phyloP scores from a whole-genome alignment of 192 early-diverging fungal genomes.

The Coemansia sp. region DNA sequence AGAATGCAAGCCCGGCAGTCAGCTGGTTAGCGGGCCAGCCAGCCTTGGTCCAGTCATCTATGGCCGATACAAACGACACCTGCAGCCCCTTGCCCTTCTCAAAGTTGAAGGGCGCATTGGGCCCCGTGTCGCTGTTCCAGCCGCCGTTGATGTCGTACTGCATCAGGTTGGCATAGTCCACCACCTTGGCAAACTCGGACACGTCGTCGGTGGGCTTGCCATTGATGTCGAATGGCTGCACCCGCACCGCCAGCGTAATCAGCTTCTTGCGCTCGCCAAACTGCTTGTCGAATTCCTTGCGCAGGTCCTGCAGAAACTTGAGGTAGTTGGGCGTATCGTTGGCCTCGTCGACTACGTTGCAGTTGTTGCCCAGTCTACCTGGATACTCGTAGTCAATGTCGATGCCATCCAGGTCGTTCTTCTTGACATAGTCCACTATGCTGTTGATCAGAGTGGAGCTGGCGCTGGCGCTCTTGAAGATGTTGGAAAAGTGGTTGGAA shows the following conservation, averaged over 20 bases:
- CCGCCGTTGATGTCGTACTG: constrained; percentile 62
- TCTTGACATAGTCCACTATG: constrained; percentile 58
- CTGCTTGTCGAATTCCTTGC: constrained; percentile 9
- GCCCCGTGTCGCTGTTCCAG: constrained; percentile 58
- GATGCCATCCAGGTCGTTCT: constrained; percentile 57
- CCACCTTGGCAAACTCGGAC: constrained; percentile 58
- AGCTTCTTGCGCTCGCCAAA: constrained; percentile 51
- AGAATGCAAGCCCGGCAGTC: constrained; percentile 60
- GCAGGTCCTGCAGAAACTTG: constrained; percentile 60
- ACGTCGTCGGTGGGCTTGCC: constrained; percentile 54
- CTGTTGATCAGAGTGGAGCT: constrained; percentile 60
- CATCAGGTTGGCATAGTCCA: constrained; percentile 71
- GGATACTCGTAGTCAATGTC: constrained; percentile 81
- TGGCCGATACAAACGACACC: constrained; percentile 51
- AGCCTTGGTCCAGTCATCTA: constrained; percentile 56
- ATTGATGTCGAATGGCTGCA: constrained; percentile 58
- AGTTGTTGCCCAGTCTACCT: constrained; percentile 44
- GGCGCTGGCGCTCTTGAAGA: constrained; percentile 44
- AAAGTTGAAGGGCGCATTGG: constrained; percentile 59
- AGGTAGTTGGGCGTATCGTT: constrained; percentile 69
- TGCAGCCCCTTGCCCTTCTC: constrained; percentile 32
- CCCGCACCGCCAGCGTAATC: constrained; percentile 64
- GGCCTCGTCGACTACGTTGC: constrained; percentile 48
- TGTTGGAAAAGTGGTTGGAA: constrained; percentile 62
- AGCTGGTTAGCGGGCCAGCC: constrained; percentile 63